These are phyloP conservation scores for Candida saitoana DNA, from an alignment of 805 yeast genomes.

Conservation along the genomic window DNA sequence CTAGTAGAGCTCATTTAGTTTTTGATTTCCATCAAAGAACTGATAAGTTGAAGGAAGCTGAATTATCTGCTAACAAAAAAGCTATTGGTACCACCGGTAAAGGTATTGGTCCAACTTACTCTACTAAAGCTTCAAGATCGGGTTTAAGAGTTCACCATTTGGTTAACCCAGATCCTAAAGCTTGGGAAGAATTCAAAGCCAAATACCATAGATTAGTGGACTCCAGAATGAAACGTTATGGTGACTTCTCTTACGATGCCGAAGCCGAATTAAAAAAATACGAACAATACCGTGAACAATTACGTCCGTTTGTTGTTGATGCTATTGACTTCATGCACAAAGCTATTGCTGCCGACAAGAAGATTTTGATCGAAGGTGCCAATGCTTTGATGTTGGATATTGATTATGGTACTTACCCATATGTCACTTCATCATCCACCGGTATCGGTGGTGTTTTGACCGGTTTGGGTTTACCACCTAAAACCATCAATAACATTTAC, in stretches of 20 bases:
- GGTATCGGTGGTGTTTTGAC: slow-evolving; percentile 98
- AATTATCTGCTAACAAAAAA: slow-evolving; percentile 73
- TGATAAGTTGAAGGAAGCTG: slow-evolving; percentile 92
- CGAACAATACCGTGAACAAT: slow-evolving; percentile 64
- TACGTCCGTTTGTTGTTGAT: slow-evolving; percentile 91
- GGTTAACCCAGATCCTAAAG: slow-evolving; percentile 80
- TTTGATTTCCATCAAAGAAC: slow-evolving; percentile 98
- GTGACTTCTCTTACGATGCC: slow-evolving; percentile 82
- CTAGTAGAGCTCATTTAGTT: slow-evolving; percentile 93
- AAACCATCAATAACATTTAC: slow-evolving; percentile 68
- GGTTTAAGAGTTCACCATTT: slow-evolving; percentile 96
- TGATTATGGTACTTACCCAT: slow-evolving; percentile 97
- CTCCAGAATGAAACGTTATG: slow-evolving; percentile 85
- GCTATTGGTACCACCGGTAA: slow-evolving; percentile 97
- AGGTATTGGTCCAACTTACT: slow-evolving; percentile 98
- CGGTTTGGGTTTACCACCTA: slow-evolving; percentile 96
- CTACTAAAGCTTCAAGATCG: slow-evolving; percentile 94
- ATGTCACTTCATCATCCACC: slow-evolving; percentile 91
- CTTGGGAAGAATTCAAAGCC: slow-evolving; percentile 87
- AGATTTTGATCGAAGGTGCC: slow-evolving; percentile 94
- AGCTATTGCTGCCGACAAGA: slow-evolving; percentile 74
- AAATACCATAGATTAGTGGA: slow-evolving; percentile 72
- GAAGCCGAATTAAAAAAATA: slow-evolving; percentile 77
- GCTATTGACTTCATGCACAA: slow-evolving; percentile 79
- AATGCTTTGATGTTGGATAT: slow-evolving; percentile 96